A percentile compares a stretch with the other conserved stretches of the same genome.
phyloP scores from a whole-genome alignment of 148 eudicot genomes.

The Dysphania ambrosioides region DNA sequence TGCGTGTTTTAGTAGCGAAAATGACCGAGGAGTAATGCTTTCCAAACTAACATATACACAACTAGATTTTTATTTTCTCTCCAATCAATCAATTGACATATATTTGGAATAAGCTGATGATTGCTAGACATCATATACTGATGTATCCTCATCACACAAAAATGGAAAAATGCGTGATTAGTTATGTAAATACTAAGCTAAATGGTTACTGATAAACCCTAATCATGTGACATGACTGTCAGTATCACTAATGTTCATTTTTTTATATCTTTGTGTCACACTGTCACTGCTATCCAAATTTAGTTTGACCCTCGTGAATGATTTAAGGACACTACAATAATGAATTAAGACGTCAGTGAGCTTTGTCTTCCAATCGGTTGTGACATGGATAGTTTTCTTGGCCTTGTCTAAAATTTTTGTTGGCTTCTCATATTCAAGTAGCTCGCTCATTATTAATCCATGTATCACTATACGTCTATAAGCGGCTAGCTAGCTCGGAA shows the following conservation, averaged over 20 bases:
- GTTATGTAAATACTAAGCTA: too few relatives aligned
- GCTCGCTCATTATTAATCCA: background rate
- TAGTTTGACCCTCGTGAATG: background rate
- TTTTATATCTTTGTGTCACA: too few relatives aligned
- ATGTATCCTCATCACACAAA: background rate
- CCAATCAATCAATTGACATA: too few relatives aligned
- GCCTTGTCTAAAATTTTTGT: background rate
- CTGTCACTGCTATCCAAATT: conserved; percentile 1
- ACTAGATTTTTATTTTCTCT: conserved; percentile 16
- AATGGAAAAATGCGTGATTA: background rate
- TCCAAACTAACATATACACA: conserved; percentile 13
- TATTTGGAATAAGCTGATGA: too few relatives aligned
- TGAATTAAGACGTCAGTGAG: background rate
- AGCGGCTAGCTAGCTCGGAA: background rate
- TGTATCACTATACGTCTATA: too few relatives aligned
- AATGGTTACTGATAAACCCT: background rate
- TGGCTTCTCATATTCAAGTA: background rate
- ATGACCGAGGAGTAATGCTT: conserved; percentile 31
- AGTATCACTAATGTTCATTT: background rate
- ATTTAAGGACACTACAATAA: background rate
- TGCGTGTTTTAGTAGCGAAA: conserved; percentile 29
- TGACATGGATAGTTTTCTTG: background rate
- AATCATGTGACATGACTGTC: conserved; percentile 3
- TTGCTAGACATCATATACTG: too few relatives aligned
- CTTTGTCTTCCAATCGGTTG: conserved; percentile 1